Evolutionary conservation across 164 flowering plant species (phyloP), one percentile per base, ranked within the genome.

Genomic region (Sextonia rubra): DNA sequence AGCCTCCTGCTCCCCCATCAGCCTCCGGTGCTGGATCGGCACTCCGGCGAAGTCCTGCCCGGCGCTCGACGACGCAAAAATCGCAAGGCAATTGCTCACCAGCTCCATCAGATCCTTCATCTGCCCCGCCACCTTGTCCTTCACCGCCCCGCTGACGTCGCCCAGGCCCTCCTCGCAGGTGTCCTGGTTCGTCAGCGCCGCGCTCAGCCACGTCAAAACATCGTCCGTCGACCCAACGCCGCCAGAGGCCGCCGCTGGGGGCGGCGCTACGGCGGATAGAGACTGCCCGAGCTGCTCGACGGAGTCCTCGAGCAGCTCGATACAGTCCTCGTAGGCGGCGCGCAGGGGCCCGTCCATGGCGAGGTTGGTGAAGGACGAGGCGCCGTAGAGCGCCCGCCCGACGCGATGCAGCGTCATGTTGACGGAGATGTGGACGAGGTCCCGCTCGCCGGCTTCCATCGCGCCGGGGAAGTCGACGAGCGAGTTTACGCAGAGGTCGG

Each of bases 141-240:
- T 91, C 72, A 91, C 90, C 25, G 58, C 3, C 47, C 89, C 93
- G 37, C 48, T 76, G n/a, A 81, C 77, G 1, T 66, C 89, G 2
- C 32, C 76, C 56, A 92, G 79, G 17, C 98, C 98, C 37, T 90
- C 98, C 78, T 76, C 30, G 70, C 98, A 96, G 52, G 99, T 93
- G 90, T 91, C 99, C 69, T 93, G 97, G 66, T 93, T 93, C 4
- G 99, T 96, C 70, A 93, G 72, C 11, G 98, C 92, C 2, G 97
- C 87, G 80, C 97, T 90, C 60, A 93, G 88, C 99, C 99, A 96
- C 68, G 97, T 96, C 86, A 85, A 1, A 74, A 90, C 94, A 77
- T 96, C 98, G 48, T 84, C 77, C 0, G 76, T 64, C 1, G 87
- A 73, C 8, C 83, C 49, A 47, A 49, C 23, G 26, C 8, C 47